Base-by-base conservation (phyloP, 2,329 filamentous ascomycete genomes). In the Colletotrichum sp. region DNA sequence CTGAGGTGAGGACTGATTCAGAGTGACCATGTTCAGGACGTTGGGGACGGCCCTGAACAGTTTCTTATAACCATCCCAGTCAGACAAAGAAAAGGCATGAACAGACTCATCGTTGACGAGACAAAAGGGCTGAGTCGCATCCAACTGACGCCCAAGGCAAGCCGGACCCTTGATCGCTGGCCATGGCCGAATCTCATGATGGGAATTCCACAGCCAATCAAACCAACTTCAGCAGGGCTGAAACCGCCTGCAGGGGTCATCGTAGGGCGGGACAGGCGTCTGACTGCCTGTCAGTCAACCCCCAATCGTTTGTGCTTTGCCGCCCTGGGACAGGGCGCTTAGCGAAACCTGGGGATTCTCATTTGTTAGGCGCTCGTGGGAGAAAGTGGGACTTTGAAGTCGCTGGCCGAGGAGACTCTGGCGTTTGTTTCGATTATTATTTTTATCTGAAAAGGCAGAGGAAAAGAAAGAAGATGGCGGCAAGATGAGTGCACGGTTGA, bases 311-410 rank as follows among this genome's bases (percentile, higher is more conserved):
- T 66, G 34, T 26, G 26, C 55, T 34, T 57, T 68, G 49, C 49
- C 59, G 36, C 72, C 72, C 59, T n/a, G 30, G 44, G n/a, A 39
- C 26, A 24, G 10, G 65, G 76, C 76, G 76, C 76, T 66, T 77
- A 77, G 68, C 68, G 64, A 72, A 76, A 67, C 59, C 21, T 34
- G 60, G 92, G 59, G 30, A 63, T 63, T 57, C 32, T 55, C 66
- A 68, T 28, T 67, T 28, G 60, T 24, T 72, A 68, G 36, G 55
- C 73, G 69, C 72, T 30, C 32, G 6, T 28, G 15, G 52, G 15
- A n/a, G 6, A 4, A 26, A 60, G 52, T 68, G 66, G 65, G 52
- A 68, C 52, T 44, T 57, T 16, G n/a, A 32, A 57, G 21, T 16
- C 4, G 18, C n/a, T 34, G 13, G 34, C 21, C 0, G 44, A 66